phyloP scores from a whole-genome alignment of 805 yeast genomes.

The Saccharomycopsis amapae region DNA sequence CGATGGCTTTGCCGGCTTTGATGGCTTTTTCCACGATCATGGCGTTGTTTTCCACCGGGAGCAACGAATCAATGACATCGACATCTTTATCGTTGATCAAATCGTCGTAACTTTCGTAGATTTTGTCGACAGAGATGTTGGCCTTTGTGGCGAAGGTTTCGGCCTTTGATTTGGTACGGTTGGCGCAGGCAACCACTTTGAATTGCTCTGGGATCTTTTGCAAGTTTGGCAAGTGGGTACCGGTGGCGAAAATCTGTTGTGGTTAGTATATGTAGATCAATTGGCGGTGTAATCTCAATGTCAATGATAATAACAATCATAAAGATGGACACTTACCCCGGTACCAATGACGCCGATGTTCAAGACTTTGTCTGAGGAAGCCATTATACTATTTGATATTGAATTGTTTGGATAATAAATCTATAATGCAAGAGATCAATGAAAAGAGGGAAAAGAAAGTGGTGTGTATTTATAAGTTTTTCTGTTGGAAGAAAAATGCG shows the following conservation, averaged over 20 bases:
- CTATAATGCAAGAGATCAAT: not conserved
- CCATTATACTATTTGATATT: not conserved
- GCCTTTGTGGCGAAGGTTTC: slow-evolving; percentile 66
- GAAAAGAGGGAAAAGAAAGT: not conserved
- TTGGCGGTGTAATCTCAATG: not conserved
- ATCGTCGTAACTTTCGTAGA: slow-evolving; percentile 57
- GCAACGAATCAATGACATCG: slow-evolving; percentile 74
- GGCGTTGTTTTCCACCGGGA: slow-evolving; percentile 81
- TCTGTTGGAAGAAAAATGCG: not conserved
- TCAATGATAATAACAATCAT: not conserved
- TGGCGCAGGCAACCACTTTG: slow-evolving; percentile 63
- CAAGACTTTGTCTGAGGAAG: slow-evolving; percentile 24
- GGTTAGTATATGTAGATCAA: not conserved
- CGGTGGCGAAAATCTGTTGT: slow-evolving; percentile 67
- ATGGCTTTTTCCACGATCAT: slow-evolving; percentile 64
- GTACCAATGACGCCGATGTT: slow-evolving; percentile 72
- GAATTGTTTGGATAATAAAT: not conserved
- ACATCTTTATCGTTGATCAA: slow-evolving; percentile 58
- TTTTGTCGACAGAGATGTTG: slow-evolving; percentile 39
- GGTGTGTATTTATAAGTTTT: not conserved
- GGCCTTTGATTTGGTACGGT: slow-evolving; percentile 82
- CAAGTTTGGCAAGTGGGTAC: slow-evolving; percentile 72
- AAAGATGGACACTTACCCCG: slow-evolving; percentile 32
- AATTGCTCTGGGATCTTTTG: slow-evolving; percentile 44
- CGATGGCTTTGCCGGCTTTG: slow-evolving; percentile 67